phyloP scores from a whole-genome alignment of 2,329 filamentous ascomycete genomes.

The Sclerotiophoma versabilis region DNA sequence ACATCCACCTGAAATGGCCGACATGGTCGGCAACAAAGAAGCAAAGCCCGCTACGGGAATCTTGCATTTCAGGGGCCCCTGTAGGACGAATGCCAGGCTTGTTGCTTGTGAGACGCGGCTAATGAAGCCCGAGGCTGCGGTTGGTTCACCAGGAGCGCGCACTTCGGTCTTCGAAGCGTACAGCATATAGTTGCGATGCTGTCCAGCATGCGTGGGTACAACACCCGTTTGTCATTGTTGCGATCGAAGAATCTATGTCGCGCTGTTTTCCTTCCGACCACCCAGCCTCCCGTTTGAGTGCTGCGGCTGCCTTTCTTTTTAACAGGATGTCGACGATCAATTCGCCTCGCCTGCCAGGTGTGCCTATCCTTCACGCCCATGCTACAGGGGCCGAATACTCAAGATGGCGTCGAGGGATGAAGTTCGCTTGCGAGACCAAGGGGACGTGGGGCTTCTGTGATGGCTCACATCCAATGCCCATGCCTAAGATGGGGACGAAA shows the following conservation, averaged over 20 bases:
- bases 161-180: slow-evolving; percentile 15
- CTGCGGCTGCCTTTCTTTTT: slow-evolving; percentile 15
- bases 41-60: slow-evolving; percentile 13
- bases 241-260: slow-evolving; percentile 4
- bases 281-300: slow-evolving; percentile 17
- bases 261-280: slow-evolving; percentile 9
- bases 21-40: slow-evolving; percentile 16
- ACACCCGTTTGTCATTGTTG: background rate
- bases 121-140: slow-evolving; percentile 24
- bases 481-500: slow-evolving; percentile 39
- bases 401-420: slow-evolving; percentile 43
- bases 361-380: slow-evolving; percentile 33
- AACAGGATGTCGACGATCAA: slow-evolving; percentile 19
- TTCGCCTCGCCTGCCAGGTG: slow-evolving; percentile 33
- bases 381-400: slow-evolving; percentile 42
- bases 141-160: slow-evolving; percentile 7
- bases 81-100: slow-evolving; percentile 3
- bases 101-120: slow-evolving; percentile 15
- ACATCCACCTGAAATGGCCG: background rate
- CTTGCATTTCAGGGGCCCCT: slow-evolving; percentile 16
- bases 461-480: slow-evolving; percentile 42
- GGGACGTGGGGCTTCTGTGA: slow-evolving; percentile 45
- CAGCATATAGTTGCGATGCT: slow-evolving; percentile 14
- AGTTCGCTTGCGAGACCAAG: slow-evolving; percentile 40
- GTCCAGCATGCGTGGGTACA: slow-evolving; percentile 3